A percentile compares a stretch with the other conserved stretches of the same genome.
Conservation (phyloP, 2,329 filamentous ascomycete genomes). For the Ceratocystis harringtonii region DNA sequence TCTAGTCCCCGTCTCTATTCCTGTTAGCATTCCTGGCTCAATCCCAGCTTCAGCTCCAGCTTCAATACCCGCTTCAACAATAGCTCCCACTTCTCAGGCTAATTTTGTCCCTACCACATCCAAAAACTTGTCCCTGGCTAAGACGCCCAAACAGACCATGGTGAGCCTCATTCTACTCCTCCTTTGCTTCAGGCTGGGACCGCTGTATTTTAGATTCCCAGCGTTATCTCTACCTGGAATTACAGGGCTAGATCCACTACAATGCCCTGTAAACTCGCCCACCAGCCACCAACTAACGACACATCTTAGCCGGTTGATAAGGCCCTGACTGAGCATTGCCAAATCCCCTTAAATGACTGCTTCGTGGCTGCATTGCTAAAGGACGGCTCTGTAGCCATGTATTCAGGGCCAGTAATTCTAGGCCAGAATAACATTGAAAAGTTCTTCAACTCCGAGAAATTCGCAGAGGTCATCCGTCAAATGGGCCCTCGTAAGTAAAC, state of each 20-base stretch:
- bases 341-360: constrained; percentile 36
- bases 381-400: constrained; percentile 32
- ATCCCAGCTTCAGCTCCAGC: neutral
- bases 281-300: neutral
- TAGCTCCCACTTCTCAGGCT: neutral
- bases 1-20: neutral
- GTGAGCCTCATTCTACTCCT: neutral
- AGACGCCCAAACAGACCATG: neutral
- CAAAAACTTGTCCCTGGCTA: neutral
- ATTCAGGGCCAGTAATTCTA: constrained; percentile 30
- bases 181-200: neutral
- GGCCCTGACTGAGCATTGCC: constrained; percentile 37
- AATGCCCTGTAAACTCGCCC: neutral
- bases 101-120: neutral
- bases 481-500: constrained; percentile 6
- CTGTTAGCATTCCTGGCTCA: neutral
- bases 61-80: neutral
- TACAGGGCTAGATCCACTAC: neutral
- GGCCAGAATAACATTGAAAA: constrained; percentile 27
- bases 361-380: constrained; percentile 38
- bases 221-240: neutral
- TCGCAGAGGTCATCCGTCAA: constrained; percentile 19
- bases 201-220: neutral
- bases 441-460: constrained; percentile 34
- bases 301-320: constrained; percentile 33